Evolutionary conservation across 1,139 yeast genomes (phyloP).

Genomic region (Candida anutae): DNA sequence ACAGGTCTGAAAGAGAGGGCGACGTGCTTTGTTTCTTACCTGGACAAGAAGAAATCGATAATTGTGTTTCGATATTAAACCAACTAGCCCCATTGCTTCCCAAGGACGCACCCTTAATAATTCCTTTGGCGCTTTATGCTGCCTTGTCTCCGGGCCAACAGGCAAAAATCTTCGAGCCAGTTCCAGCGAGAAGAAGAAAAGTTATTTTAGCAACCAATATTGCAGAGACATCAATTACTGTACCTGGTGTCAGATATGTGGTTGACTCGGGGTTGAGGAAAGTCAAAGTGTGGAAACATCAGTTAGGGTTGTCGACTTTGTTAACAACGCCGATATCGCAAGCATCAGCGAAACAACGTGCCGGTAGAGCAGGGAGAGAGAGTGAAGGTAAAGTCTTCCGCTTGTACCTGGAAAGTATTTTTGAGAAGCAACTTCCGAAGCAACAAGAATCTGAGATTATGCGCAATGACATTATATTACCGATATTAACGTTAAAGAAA

Average conservation of each 20-base stretch:
- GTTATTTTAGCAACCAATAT: slow-evolving; percentile 88
- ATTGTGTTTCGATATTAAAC: slow-evolving; percentile 57
- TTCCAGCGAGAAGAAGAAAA: slow-evolving; percentile 60
- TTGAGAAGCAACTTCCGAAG: slow-evolving; percentile 43
- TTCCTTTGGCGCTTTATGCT: slow-evolving; percentile 84
- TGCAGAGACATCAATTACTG: slow-evolving; percentile 96
- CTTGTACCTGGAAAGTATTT: slow-evolving; percentile 70
- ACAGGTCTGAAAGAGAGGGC: slow-evolving; percentile 73
- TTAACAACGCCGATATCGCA: slow-evolving; percentile 88
- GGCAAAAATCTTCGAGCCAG: slow-evolving; percentile 60
- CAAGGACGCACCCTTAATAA: slow-evolving; percentile 65
- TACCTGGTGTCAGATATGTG: slow-evolving; percentile 91
- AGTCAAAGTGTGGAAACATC: slow-evolving; percentile 92
- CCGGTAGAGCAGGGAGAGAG: slow-evolving; percentile 99
- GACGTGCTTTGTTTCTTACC: slow-evolving; percentile 87
- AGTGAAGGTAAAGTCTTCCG: slow-evolving; percentile 81
- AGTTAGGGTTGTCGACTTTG: slow-evolving; percentile 81
- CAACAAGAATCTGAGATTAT: slow-evolving; percentile 92
- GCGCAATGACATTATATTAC: slow-evolving; percentile 78
- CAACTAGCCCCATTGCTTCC: slow-evolving; percentile 62
- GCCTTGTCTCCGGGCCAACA: slow-evolving; percentile 85
- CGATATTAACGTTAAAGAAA: slow-evolving; percentile 74
- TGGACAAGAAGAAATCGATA: slow-evolving; percentile 96
- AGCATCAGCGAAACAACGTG: slow-evolving; percentile 91
- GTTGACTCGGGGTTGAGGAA: slow-evolving; percentile 89